Evolutionary conservation across 768 basidiomycete genomes (phyloP).

Genomic region (Kwoniella dendrophila): DNA sequence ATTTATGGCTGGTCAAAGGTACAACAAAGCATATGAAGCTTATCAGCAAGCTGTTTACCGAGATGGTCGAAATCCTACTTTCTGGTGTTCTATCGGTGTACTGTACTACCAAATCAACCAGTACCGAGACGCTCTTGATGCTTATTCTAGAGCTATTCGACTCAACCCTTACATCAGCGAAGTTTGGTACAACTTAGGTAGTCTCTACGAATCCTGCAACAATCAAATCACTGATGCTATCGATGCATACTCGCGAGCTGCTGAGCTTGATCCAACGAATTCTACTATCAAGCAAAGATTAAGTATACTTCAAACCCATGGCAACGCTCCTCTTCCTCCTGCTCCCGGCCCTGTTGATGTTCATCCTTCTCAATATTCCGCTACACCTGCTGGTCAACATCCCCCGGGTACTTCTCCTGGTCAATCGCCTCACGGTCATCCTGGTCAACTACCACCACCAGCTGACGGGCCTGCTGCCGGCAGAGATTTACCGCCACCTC

Average conservation of each 20-base stretch:
- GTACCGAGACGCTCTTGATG: slow-evolving; percentile 96
- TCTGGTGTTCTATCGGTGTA: slow-evolving; percentile 99
- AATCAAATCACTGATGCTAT: slow-evolving; percentile 98
- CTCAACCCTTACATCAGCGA: slow-evolving; percentile 96
- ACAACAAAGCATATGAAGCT: slow-evolving; percentile 99
- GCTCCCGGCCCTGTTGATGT: slow-evolving; percentile 94
- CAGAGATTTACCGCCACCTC: slow-evolving; percentile 49
- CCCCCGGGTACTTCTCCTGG: slow-evolving; percentile 19
- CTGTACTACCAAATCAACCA: slow-evolving; percentile 99
- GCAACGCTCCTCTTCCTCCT: slow-evolving; percentile 73
- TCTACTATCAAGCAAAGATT: slow-evolving; percentile 78
- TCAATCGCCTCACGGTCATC: slow-evolving; percentile 37
- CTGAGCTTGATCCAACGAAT: slow-evolving; percentile 88
- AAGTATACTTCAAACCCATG: slow-evolving; percentile 74
- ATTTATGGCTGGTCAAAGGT: slow-evolving; percentile 97
- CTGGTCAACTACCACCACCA: slow-evolving; percentile 28
- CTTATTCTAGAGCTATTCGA: slow-evolving; percentile 96
- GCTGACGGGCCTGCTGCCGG: slow-evolving; percentile 26
- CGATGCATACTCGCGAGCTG: slow-evolving; percentile 93
- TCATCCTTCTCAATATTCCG: slow-evolving; percentile 82
- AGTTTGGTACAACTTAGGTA: slow-evolving; percentile 96
- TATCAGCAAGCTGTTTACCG: slow-evolving; percentile 99
- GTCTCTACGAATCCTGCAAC: slow-evolving; percentile 96
- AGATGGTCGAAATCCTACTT: slow-evolving; percentile 97
- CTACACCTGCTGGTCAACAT: slow-evolving; percentile 32